Percentiles rank a stretch among this genome's conserved stretches.
Evolutionary conservation across 306 rosid species (phyloP).

Genomic region (Sphenostylis stenocarpa): DNA sequence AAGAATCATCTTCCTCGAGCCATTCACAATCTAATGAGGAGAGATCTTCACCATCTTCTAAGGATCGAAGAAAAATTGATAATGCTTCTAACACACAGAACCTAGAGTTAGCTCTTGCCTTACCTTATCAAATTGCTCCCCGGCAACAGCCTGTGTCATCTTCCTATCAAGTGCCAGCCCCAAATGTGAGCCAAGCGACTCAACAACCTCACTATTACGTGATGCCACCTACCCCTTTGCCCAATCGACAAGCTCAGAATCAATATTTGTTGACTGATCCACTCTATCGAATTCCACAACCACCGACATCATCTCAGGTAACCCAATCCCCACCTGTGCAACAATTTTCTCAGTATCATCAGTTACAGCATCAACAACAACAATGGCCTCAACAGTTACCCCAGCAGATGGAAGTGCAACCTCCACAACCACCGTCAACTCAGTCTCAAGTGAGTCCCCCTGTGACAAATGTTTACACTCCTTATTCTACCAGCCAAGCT

Average conservation of each 20-base stretch:
- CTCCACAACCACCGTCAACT: conserved; percentile 57
- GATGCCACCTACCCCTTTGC: conserved; percentile 42
- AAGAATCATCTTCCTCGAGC: conserved; percentile 65
- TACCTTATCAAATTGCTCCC: conserved; percentile 67
- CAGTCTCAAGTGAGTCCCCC: conserved; percentile 66
- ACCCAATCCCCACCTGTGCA: conserved; percentile 57
- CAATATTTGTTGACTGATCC: conserved; percentile 63
- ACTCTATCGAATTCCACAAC: conserved; percentile 60
- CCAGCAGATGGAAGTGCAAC: conserved; percentile 58
- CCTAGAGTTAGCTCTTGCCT: conserved; percentile 81
- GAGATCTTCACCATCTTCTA: conserved; percentile 49
- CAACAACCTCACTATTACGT: conserved; percentile 69
- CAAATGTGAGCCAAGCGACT: conserved; percentile 46
- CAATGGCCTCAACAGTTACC: conserved; percentile 41
- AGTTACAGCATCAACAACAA: conserved; percentile 44
- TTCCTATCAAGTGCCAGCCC: conserved; percentile 50
- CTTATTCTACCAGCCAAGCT: conserved; percentile 67
- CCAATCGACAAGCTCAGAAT: conserved; percentile 56
- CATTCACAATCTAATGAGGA: conserved; percentile 70
- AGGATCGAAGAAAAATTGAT: conserved; percentile 57
- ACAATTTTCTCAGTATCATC: conserved; percentile 72
- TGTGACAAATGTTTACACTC: conserved; percentile 46
- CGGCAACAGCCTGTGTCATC: conserved; percentile 54
- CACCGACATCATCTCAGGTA: conserved; percentile 57
- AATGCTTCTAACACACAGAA: conserved; percentile 53